phyloP scores from a whole-genome alignment of 139 green algal genomes.

The Micractinium sp. region DNA sequence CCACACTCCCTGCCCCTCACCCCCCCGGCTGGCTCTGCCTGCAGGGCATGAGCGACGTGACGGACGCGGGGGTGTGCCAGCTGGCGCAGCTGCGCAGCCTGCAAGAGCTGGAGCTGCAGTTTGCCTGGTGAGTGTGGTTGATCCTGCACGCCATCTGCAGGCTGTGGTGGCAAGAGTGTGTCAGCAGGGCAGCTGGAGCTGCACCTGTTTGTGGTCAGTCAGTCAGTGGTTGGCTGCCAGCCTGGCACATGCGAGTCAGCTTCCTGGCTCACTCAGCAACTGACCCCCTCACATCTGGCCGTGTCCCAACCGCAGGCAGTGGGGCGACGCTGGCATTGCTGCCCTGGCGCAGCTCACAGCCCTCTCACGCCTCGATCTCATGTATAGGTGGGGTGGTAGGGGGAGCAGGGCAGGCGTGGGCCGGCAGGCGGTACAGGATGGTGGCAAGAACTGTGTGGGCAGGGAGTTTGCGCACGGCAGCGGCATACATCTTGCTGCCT shows the following conservation, averaged over 20 bases:
- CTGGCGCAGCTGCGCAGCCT: slow-evolving; percentile 37
- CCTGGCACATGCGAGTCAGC: too few relatives aligned
- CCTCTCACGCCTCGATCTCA: slow-evolving; percentile 26
- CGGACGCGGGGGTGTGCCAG: slow-evolving; percentile 43
- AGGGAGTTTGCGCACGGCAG: too few relatives aligned
- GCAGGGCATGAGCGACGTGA: slow-evolving; percentile 53
- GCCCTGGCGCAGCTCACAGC: slow-evolving; percentile 29
- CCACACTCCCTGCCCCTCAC: neutral
- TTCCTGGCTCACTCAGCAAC: too few relatives aligned
- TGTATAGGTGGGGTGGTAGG: neutral
- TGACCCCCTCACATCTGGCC: too few relatives aligned
- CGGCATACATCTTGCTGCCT: too few relatives aligned
- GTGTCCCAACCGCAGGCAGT: neutral
- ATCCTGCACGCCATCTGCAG: too few relatives aligned
- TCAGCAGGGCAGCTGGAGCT: too few relatives aligned
- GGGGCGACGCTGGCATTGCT: slow-evolving; percentile 28
- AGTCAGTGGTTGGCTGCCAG: neutral
- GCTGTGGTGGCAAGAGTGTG: too few relatives aligned
- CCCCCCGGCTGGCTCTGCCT: neutral
- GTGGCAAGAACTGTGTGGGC: too few relatives aligned
- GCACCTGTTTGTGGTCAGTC: too few relatives aligned
- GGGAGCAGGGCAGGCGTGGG: neutral
- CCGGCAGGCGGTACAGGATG: too few relatives aligned
- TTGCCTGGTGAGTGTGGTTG: slow-evolving; percentile 49
- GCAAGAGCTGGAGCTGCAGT: slow-evolving; percentile 53